Percentiles rank a stretch among this genome's conserved stretches.
Evolutionary conservation across 2,329 filamentous ascomycete genomes (phyloP).

Genomic region (Colletotrichum sublineola): DNA sequence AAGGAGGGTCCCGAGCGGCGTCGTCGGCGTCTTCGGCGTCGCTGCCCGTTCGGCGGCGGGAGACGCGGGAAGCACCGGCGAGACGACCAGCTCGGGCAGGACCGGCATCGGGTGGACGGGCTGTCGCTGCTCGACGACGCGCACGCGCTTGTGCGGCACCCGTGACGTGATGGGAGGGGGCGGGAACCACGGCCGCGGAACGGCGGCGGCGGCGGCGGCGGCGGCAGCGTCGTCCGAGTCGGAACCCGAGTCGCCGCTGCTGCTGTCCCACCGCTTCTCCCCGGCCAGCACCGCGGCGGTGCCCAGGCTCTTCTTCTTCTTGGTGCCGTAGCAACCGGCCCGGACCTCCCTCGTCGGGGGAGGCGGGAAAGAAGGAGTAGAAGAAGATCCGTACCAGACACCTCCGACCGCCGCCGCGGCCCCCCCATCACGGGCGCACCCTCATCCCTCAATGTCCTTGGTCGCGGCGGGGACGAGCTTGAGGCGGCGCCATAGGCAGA

Average conservation of each 20-base stretch:
- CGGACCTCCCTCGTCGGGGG: conserved; percentile 19
- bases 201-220: conserved; percentile 43
- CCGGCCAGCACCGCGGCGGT: conserved; percentile 52
- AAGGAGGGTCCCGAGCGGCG: conserved; percentile 13
- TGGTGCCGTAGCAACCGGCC: conserved; percentile 38
- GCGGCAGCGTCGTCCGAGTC: conserved; percentile 47
- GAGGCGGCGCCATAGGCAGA: conserved; percentile 73
- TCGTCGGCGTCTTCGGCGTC: conserved; percentile 46
- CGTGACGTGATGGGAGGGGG: conserved; percentile 55
- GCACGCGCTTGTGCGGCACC: conserved; percentile 29
- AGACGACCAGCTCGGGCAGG: conserved; percentile 30
- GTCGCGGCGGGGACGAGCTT: conserved; percentile 54
- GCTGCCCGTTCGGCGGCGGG: not conserved
- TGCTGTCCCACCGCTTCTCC: conserved; percentile 51
- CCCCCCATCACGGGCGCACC: conserved; percentile 60
- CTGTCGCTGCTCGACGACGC: conserved; percentile 34
- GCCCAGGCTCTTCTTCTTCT: conserved; percentile 51
- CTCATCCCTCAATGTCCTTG: conserved; percentile 65
- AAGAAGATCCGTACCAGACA: not conserved
- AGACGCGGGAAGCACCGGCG: conserved; percentile 39
- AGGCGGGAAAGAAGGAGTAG: conserved; percentile 19
- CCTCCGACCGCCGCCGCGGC: conserved; percentile 43
- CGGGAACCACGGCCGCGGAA: conserved; percentile 49
- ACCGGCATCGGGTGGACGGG: conserved; percentile 41
- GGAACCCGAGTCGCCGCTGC: conserved; percentile 51